Base-by-base conservation (phyloP, 306 rosid species). In the Alnus glutinosa region DNA sequence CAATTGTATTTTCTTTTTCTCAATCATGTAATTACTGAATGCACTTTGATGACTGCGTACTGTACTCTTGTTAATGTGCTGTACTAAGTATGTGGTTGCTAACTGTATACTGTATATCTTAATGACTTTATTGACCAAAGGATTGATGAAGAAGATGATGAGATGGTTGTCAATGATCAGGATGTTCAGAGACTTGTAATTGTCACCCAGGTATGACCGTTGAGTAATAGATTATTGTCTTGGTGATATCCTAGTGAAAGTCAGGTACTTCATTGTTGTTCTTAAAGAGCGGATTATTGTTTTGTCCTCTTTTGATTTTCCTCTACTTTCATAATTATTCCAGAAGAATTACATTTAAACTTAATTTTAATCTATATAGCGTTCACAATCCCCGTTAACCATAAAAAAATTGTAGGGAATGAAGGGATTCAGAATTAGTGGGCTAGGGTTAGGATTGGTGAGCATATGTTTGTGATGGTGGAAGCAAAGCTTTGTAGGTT, bases 181-280 rank as follows among this genome's bases (percentile, higher is more conserved):
- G 98, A 91, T 78, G 97, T 92, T 81, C 95, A 92, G 83, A 87
- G 93, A 83, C 94, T 95, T 79, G 91, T 95, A 42, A 95, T 93
- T 77, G 98, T 93, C 74, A 95, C 99, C 76, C 97, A 91, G 99
- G 99, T 95, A 90, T 66, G 73, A 62, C 51, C 70, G 36, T 79
- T 75, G 42, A 77, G 79, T 18, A 18, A 18, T 63, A 14, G 42
- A 32, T 34, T 63, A 34, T 34, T 34, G n/a, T 32, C 2, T 5
- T 63, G 5, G 46, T 13, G n/a, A 63, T 63, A 63, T 63, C 70
- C 44, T 54, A 8, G 61, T 75, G 59, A 23, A 32, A 34, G 10
- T 3, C 4, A 69, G 42, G 68, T 79, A 34, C 57, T 55, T 13
- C 46, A 19, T 14, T 16, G 63, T 19, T 36, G 52, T 70, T 46